Conservation (phyloP, 1,284 basidiomycete genomes). For the Jaminaea rosea region DNA sequence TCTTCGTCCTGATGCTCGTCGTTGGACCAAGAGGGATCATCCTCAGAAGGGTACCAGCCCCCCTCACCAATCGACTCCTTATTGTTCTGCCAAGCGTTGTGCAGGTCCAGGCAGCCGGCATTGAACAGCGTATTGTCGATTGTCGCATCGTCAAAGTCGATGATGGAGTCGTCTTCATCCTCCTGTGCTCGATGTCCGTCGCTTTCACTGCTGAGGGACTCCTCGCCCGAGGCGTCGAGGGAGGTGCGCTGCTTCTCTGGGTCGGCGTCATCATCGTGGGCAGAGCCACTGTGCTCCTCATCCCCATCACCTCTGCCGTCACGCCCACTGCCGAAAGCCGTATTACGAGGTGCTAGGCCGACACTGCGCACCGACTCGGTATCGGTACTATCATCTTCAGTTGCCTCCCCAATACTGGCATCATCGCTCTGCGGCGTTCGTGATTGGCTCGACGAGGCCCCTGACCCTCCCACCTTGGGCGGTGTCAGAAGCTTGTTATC, state of each 20-base stretch:
- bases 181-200: conserved; percentile 5
- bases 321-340: conserved; percentile 13
- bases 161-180: conserved; percentile 11
- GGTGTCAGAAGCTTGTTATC: neutral
- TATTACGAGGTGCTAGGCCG: conserved; percentile 27
- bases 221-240: neutral
- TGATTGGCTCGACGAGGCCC: no score
- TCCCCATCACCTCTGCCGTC: neutral
- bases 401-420: neutral
- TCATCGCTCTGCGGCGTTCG: neutral
- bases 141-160: conserved; percentile 22
- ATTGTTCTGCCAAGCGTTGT: conserved; percentile 24
- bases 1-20: conserved; percentile 1
- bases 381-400: conserved; percentile 15
- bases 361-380: conserved; percentile 13
- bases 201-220: neutral
- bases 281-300: neutral
- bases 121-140: conserved; percentile 39
- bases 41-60: neutral
- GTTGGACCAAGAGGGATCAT: neutral
- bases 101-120: conserved; percentile 31
- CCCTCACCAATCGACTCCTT: neutral
- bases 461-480: no score
- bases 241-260: neutral
- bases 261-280: conserved; percentile 2